Base-by-base conservation (phyloP, 2,329 filamentous ascomycete species). In the Sclerotiophoma versabilis region DNA sequence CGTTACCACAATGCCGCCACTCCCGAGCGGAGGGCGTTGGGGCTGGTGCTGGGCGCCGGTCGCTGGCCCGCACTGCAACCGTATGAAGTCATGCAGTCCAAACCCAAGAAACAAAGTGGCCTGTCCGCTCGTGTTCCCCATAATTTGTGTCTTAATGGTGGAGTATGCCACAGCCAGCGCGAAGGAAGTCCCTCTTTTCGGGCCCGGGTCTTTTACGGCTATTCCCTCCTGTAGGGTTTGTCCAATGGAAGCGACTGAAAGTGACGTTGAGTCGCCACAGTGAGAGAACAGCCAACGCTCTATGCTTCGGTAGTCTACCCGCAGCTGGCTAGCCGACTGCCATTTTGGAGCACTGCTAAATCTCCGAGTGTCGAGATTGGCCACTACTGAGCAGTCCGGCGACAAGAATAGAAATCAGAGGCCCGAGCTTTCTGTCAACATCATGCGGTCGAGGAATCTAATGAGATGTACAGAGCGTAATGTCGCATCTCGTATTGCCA, bases 81-180 rank as follows among this genome's bases (percentile, higher is more conserved):
- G 29, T 57, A 60, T 65, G 65, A 65, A 49, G 49, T 65, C 59
- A 62, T 62, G 15, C 27, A 25, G 17, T 33, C 27, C n/a, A 15
- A 57, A 61, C 44, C 63, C 61, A 55, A 64, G 53, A 43, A 17
- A 33, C 27, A n/a, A 46, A 23, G 19, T 34, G 34, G 54, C 37
- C 36, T 39, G 34, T 52, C 37, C 49, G 26, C 47, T 49, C 29
- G 39, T 52, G 12, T 37, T 56, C 63, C 45, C 60, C 57, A 57
- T 20, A 49, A 45, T 60, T 58, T 42, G 29, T 6, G 15, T 41
- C 22, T 45, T 36, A 15, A 4, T 11, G 23, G 33, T 53, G 49
- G 49, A 45, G 37, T 44, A 49, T 49, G 49, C 54, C 49, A 49
- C 49, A 49, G 45, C 44, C 38, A 22, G 43, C 34, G 25, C 37